These are phyloP conservation scores for Penicillium atrosanguineum DNA, from an alignment of 495 filamentous ascomycete species.

Conservation along the genomic window DNA sequence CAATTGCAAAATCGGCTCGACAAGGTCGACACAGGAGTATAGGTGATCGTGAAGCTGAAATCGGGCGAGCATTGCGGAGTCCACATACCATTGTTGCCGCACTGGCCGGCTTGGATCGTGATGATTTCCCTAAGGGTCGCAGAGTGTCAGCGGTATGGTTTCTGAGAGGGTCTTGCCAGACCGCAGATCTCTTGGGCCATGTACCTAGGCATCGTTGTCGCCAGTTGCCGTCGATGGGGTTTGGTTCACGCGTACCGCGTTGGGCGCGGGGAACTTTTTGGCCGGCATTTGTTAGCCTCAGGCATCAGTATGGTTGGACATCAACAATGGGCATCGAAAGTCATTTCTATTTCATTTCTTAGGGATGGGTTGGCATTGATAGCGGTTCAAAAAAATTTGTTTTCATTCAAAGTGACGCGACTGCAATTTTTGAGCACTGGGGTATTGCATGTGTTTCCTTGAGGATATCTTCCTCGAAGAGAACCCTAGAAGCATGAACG, in stretches of 20 bases:
- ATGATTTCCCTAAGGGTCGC: constrained; percentile 83
- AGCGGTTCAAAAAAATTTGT: background rate
- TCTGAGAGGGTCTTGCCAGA: background rate
- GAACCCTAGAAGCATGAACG: background rate
- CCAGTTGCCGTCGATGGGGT: constrained; percentile 23
- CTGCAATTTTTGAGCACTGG: background rate
- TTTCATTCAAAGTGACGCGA: too few species aligned
- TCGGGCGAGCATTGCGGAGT: constrained; percentile 10
- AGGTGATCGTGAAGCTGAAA: constrained; percentile 4
- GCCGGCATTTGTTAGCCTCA: constrained; percentile 25
- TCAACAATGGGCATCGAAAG: constrained; percentile 7
- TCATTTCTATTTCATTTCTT: background rate
- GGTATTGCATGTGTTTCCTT: background rate
- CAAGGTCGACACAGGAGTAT: background rate
- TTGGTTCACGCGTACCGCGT: constrained; percentile 41
- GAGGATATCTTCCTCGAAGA: background rate
- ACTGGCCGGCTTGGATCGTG: constrained; percentile 97
- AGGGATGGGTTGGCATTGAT: background rate
- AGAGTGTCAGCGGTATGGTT: constrained; percentile 3
- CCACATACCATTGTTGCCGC: constrained; percentile 92
- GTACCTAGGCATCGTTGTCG: constrained; percentile 45
- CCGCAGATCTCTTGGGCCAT: background rate
- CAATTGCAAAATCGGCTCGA: background rate
- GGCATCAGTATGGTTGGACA: constrained; percentile 22
- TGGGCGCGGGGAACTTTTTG: constrained; percentile 34